Conservation (phyloP, 768 basidiomycete species). For the Neoboletus magnificus region DNA sequence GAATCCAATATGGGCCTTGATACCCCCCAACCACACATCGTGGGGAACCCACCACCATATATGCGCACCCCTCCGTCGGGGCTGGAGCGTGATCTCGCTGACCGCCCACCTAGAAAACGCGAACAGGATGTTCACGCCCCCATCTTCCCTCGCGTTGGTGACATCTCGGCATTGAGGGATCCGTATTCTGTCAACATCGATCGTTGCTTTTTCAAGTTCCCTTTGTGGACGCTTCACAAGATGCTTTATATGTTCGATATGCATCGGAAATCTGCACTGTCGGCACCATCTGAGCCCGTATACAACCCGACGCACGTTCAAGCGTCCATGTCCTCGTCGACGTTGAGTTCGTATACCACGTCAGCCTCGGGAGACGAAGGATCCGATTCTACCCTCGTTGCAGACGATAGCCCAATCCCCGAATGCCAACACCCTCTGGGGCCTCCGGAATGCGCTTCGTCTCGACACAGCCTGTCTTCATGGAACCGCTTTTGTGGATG, state of each 20-base stretch:
- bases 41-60: slow-evolving; percentile 14
- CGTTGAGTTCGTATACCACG: slow-evolving; percentile 18
- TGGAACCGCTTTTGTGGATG: slow-evolving; percentile 30
- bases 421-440: neutral
- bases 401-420: slow-evolving; percentile 35
- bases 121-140: slow-evolving; percentile 23
- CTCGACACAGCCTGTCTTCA: slow-evolving; percentile 2
- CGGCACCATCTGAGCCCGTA: slow-evolving; percentile 7
- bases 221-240: slow-evolving; percentile 66
- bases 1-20: slow-evolving; percentile 19
- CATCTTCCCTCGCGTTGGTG: slow-evolving; percentile 60
- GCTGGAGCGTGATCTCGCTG: slow-evolving; percentile 28
- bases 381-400: slow-evolving; percentile 58
- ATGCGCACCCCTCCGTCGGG: slow-evolving; percentile 26
- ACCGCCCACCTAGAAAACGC: slow-evolving; percentile 1
- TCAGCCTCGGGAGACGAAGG: slow-evolving; percentile 32
- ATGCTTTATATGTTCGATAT: slow-evolving; percentile 62
- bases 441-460: slow-evolving; percentile 4
- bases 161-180: slow-evolving; percentile 56
- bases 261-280: slow-evolving; percentile 29
- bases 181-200: slow-evolving; percentile 56
- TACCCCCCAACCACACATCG: neutral
- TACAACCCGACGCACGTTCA: slow-evolving; percentile 6
- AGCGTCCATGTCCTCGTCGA: slow-evolving; percentile 19
- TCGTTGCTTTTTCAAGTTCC: slow-evolving; percentile 52